phyloP scores from a whole-genome alignment of 2,329 filamentous ascomycete genomes.

The Bipolaris bicolor region DNA sequence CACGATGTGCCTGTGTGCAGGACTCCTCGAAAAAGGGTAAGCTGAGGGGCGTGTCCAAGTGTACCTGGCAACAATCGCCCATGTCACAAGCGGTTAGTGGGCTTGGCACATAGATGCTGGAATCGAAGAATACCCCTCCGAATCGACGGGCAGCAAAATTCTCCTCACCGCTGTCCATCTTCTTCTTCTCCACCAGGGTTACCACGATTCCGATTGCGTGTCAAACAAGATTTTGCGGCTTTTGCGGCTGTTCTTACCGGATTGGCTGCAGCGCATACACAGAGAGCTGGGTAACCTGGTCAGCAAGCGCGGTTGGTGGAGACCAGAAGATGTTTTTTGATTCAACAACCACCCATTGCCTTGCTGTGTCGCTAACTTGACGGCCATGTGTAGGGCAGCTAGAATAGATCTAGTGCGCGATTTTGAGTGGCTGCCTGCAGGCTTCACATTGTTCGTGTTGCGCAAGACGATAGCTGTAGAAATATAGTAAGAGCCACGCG shows the following conservation, averaged over 20 bases:
- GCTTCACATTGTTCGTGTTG: slow-evolving; percentile 21
- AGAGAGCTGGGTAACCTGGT: slow-evolving; percentile 12
- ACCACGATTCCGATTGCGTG: slow-evolving; percentile 4
- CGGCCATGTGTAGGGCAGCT: slow-evolving; percentile 14
- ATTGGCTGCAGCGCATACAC: slow-evolving; percentile 4
- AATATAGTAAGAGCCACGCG: slow-evolving; percentile 35
- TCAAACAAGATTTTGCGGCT: neutral
- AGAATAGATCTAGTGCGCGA: slow-evolving; percentile 1
- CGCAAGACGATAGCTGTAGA: slow-evolving; percentile 37
- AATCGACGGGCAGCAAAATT: slow-evolving; percentile 2
- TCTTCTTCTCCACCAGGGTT: slow-evolving; percentile 5
- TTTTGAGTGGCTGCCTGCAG: slow-evolving; percentile 7
- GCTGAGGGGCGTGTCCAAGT: neutral
- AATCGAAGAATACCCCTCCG: slow-evolving; percentile 17
- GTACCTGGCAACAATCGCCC: neutral
- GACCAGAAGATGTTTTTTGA: slow-evolving; percentile 20
- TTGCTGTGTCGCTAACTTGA: slow-evolving; percentile 30
- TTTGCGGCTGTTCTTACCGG: neutral
- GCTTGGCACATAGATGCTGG: slow-evolving; percentile 11
- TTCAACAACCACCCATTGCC: slow-evolving; percentile 7
- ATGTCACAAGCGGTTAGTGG: neutral
- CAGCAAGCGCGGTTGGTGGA: slow-evolving; percentile 9
- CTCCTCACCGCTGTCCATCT: slow-evolving; percentile 20
- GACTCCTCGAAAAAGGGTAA: neutral
- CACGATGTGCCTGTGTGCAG: neutral